Conservation (phyloP, 371 early-diverging fungal genomes). For the Mortierella sp. region DNA sequence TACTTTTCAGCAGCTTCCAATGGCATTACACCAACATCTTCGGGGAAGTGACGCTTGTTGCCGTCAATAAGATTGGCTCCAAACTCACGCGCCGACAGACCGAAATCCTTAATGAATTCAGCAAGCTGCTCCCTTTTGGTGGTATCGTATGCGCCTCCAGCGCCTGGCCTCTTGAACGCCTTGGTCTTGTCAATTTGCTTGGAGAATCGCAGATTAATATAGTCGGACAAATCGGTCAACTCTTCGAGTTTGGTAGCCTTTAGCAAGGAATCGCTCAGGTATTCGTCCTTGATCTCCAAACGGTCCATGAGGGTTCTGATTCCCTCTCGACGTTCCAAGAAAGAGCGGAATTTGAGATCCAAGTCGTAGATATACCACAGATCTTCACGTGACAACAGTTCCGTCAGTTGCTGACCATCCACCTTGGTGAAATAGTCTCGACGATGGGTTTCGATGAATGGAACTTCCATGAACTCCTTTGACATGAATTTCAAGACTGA, state of each 20-base stretch:
- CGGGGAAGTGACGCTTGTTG: constrained; percentile 69
- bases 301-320: constrained; percentile 62
- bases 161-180: constrained; percentile 61
- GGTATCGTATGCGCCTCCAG: constrained; percentile 67
- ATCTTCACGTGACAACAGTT: constrained; percentile 76
- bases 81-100: constrained; percentile 74
- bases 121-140: constrained; percentile 64
- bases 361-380: constrained; percentile 93
- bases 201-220: constrained; percentile 77
- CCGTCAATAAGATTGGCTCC: constrained; percentile 74
- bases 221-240: constrained; percentile 80
- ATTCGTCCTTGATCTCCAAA: constrained; percentile 63
- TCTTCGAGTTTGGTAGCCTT: constrained; percentile 77
- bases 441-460: constrained; percentile 89
- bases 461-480: constrained; percentile 88
- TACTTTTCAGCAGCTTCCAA: constrained; percentile 73
- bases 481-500: constrained; percentile 80
- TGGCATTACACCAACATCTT: constrained; percentile 65
- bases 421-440: constrained; percentile 82
- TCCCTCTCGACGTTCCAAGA: constrained; percentile 68
- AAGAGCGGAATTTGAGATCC: constrained; percentile 82
- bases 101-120: constrained; percentile 68
- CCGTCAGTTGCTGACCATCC: constrained; percentile 59
- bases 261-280: constrained; percentile 62
- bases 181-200: constrained; percentile 70